phyloP scores from a whole-genome alignment of 2,329 filamentous ascomycete species.

The Exophiala sideris region DNA sequence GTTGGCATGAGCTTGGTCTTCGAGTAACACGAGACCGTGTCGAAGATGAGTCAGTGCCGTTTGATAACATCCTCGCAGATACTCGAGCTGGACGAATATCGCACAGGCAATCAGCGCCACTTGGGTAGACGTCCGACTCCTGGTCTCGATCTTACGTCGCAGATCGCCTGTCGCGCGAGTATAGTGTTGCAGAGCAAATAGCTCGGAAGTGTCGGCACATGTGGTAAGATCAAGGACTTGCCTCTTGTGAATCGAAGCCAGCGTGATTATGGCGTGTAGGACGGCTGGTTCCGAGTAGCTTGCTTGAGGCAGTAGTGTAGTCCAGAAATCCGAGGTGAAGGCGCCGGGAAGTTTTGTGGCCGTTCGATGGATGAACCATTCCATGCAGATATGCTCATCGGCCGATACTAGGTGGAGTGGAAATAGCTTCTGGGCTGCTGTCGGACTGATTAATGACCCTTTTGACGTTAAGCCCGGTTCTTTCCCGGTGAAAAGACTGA shows the following conservation, averaged over 20 bases:
- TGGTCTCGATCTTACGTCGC: constrained; percentile 29
- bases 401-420: constrained; percentile 15
- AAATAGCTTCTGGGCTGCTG: neutral
- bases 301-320: constrained; percentile 39
- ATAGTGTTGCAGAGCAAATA: constrained; percentile 39
- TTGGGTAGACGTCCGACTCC: constrained; percentile 32
- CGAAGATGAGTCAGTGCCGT: constrained; percentile 32
- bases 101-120: constrained; percentile 43
- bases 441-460: neutral
- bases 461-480: neutral
- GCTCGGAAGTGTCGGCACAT: neutral
- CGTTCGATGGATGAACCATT: constrained; percentile 31
- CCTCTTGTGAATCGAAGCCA: constrained; percentile 38
- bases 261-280: constrained; percentile 42
- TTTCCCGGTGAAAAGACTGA: neutral
- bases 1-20: no score
- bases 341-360: constrained; percentile 36
- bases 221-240: constrained; percentile 20
- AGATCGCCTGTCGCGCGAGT: constrained; percentile 40
- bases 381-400: constrained; percentile 30
- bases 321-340: constrained; percentile 40
- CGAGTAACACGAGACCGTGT: constrained; percentile 33
- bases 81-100: constrained; percentile 42
- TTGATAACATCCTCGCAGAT: constrained; percentile 34
- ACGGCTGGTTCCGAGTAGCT: constrained; percentile 40